Conservation (phyloP, 1,284 basidiomycete genomes). For the Moesziomyces globuligerus region DNA sequence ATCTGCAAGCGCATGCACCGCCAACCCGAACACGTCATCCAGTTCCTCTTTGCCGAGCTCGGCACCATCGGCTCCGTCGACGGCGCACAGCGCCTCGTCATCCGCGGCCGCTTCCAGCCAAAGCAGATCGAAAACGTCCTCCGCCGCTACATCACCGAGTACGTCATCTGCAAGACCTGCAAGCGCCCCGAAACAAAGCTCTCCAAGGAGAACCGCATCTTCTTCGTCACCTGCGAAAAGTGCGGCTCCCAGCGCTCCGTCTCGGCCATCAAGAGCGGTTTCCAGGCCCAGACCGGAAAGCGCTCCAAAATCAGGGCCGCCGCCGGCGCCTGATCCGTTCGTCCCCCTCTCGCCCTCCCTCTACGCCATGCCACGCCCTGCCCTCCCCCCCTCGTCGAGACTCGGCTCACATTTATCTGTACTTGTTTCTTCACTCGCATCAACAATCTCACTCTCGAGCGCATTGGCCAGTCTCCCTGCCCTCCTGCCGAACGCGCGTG, state of each 20-base stretch:
- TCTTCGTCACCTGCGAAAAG: slow-evolving; percentile 97
- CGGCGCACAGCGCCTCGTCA: slow-evolving; percentile 89
- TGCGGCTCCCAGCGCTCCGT: slow-evolving; percentile 93
- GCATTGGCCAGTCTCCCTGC: too few species aligned
- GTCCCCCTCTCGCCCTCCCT: neutral
- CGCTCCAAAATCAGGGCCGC: slow-evolving; percentile 56
- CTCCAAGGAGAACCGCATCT: slow-evolving; percentile 97
- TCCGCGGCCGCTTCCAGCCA: slow-evolving; percentile 97
- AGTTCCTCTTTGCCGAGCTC: slow-evolving; percentile 97
- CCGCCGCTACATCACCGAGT: slow-evolving; percentile 96
- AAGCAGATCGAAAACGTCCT: slow-evolving; percentile 99
- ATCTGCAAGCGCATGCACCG: slow-evolving; percentile 99
- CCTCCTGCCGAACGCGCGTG: too few species aligned
- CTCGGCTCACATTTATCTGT: slow-evolving; percentile 14
- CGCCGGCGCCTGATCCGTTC: slow-evolving; percentile 30
- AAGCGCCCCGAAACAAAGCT: slow-evolving; percentile 97
- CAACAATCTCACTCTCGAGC: too few species aligned
- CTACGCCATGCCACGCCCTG: neutral
- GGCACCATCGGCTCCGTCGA: slow-evolving; percentile 97
- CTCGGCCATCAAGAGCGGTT: slow-evolving; percentile 96
- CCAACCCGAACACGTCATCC: slow-evolving; percentile 98
- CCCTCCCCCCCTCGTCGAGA: too few species aligned
- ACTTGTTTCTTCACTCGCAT: slow-evolving; percentile 29
- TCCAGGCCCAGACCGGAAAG: slow-evolving; percentile 92
- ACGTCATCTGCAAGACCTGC: slow-evolving; percentile 99